These are phyloP conservation scores for Psilocybe sp. DNA, from an alignment of 768 basidiomycete species.

Conservation along the genomic window DNA sequence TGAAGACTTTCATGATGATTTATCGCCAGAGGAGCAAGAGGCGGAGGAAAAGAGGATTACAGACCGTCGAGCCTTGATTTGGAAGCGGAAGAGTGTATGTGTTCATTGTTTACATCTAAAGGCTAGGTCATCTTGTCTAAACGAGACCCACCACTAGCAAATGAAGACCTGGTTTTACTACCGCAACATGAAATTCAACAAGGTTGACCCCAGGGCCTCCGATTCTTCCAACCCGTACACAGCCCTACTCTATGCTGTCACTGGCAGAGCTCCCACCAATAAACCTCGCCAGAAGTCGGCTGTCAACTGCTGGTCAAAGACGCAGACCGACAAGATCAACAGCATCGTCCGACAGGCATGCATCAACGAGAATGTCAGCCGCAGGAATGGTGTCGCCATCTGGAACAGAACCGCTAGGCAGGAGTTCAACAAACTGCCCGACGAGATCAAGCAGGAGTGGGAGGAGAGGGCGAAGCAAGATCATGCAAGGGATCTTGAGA, in stretches of 20 bases:
- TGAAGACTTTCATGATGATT: background rate
- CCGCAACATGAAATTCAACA: conserved; percentile 11
- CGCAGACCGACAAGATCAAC: conserved; percentile 3
- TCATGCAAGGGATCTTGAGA: background rate
- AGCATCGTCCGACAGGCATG: background rate
- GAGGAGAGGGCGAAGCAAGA: conserved; percentile 1
- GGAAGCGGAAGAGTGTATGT: conserved; percentile 2
- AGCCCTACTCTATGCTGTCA: conserved; percentile 4
- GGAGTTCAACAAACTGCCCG: background rate
- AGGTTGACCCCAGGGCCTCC: conserved; percentile 2
- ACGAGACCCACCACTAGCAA: conserved; percentile 10
- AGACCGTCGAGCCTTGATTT: background rate
- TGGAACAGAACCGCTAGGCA: conserved; percentile 5
- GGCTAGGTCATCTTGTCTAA: background rate
- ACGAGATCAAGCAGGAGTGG: background rate
- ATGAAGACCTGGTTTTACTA: no score
- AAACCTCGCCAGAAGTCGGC: conserved; percentile 1
- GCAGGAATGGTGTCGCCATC: background rate
- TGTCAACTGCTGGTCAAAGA: conserved; percentile 9
- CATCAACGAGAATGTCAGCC: background rate
- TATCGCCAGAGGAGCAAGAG: conserved; percentile 1
- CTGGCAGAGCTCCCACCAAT: background rate
- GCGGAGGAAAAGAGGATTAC: background rate
- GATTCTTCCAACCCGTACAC: conserved; percentile 3
- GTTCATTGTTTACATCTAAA: background rate